Base-by-base conservation (phyloP, 768 basidiomycete genomes). In the Suillus clintonianus region DNA sequence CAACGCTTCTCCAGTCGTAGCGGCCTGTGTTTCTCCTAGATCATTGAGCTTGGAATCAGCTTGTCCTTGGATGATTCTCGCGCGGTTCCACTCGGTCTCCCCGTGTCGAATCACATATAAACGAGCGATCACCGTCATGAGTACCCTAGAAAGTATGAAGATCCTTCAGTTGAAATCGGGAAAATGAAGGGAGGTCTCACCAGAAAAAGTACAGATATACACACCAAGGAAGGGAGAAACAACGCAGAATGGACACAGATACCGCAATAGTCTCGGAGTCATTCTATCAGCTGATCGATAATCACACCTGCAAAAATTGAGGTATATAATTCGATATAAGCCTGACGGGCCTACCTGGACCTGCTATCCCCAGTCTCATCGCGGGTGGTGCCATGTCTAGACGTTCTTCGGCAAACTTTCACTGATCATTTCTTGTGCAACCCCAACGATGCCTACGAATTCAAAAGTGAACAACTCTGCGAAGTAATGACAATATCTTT, bases 101-200 rank as follows among this genome's bases (percentile, higher is more conserved):
- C 90, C 91, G 68, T 94, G 91, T 47, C 91, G 86, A 54, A 92
- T 82, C 66, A 92, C 77, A 70, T 89, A 90, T 56, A 92, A 69
- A 61, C 80, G 80, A 34, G 51, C 30, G 19, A 53, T 34, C 32
- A 53, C 30, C 5, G 51, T 19, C 51, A 53, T 53, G 11, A 32
- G 32, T 53, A 19, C 5, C 17, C 51, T 34, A 19, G 17, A 11
- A n/a, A 6, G 30, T 3, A 17, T 5, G 19, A 53, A 32, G n/a
- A 2, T 48, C 47, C 24, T 50, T 27, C 48, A 30, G 15, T 50
- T 50, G 24, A 27, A 48, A n/a, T n/a, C n/a, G n/a, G n/a, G n/a
- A n/a, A n/a, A 27, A 17, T 9, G 24, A 27, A 50, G 48, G 8
- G 15, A 27, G 8, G 15, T 50, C 27, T 50, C 48, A 50, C 48